Evolutionary conservation across 352 stramenopile species (phyloP), one percentile per base, ranked within the genome.

Genomic region (Aphanomyces cochlioides): DNA sequence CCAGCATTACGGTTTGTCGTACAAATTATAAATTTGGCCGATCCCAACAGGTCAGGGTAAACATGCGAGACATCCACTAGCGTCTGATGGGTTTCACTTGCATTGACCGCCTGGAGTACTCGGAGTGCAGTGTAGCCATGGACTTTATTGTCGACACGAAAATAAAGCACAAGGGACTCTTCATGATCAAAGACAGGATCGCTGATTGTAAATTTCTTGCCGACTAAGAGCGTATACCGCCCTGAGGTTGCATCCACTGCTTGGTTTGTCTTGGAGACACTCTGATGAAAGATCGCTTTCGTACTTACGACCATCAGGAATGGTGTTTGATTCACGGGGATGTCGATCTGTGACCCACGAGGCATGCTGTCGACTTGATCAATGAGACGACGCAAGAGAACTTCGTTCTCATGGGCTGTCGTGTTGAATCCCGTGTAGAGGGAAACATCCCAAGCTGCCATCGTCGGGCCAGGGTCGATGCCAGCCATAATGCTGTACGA

Each of bases 391-490:
- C 43, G 43, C 43, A 50, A 50, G 17, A n/a, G 1, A 12, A 50
- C 2, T 50, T 50, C 43, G 17, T 50, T 50, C 17, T 50, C 10
- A 12, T 12, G 10, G 10, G 43, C 43, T 2, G 43, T 50, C 43
- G 43, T 50, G 43, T 50, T 50, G 43, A 3, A 50, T n/a, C 43
- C 43, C 43, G 43, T 50, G 43, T 50, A 50, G 43, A 50, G 43
- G 10, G 43, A 50, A n/a, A 50, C 43, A n/a, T 50, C 43, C 43
- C 43, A 50, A 12, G 43, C 43, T n/a, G 43, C 43, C 43, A 50
- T 50, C 1, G 43, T 50, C 43, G 43, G 43, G 10, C 17, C 43
- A 12, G 43, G 17, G 43, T 50, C 43, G 17, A 50, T n/a, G 17
- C 17, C 17, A n/a, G 43, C 43, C 43, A 50, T 50, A n/a, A 50